phyloP scores from a whole-genome alignment of 2,329 filamentous ascomycete species.

The Fusarium nematophilum region DNA sequence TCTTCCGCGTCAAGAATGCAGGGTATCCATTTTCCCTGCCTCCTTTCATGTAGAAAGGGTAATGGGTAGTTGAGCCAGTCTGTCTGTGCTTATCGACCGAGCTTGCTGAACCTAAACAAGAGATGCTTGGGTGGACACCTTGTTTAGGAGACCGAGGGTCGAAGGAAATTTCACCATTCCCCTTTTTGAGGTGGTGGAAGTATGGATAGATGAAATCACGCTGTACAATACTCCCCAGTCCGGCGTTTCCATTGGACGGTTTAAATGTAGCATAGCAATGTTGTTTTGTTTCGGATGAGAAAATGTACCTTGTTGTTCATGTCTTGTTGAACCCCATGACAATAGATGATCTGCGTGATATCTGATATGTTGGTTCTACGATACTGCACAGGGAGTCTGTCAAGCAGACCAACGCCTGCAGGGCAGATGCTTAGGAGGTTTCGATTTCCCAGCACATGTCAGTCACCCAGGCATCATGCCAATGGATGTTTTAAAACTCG shows the following conservation, averaged over 20 bases:
- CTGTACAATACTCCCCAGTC: constrained; percentile 16
- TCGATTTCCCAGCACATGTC: too few relatives aligned
- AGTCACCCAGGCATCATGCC: constrained; percentile 1
- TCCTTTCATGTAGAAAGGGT: constrained; percentile 75
- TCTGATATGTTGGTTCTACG: too few relatives aligned
- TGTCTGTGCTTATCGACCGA: not conserved
- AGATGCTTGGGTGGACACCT: too few relatives aligned
- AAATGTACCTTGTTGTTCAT: too few relatives aligned
- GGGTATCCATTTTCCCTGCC: constrained; percentile 95
- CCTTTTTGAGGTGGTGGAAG: not conserved
- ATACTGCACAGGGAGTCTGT: too few relatives aligned
- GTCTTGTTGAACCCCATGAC: too few relatives aligned
- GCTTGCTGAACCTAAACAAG: not conserved
- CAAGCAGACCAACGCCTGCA: too few relatives aligned
- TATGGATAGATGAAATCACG: constrained; percentile 9
- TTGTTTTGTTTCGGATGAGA: not conserved
- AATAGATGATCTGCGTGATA: too few relatives aligned
- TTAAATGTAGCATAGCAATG: not conserved
- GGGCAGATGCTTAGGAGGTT: too few relatives aligned
- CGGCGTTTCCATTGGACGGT: constrained; percentile 11
- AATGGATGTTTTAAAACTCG: constrained; percentile 42
- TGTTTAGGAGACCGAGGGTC: too few relatives aligned
- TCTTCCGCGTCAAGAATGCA: constrained; percentile 94
- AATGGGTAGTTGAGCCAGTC: not conserved
- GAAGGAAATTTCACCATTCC: too few relatives aligned